Percentiles rank a stretch among this genome's conserved stretches.
Evolutionary conservation across 2,329 filamentous ascomycete genomes (phyloP).

Genomic region (Kalaharituber pfeilii): DNA sequence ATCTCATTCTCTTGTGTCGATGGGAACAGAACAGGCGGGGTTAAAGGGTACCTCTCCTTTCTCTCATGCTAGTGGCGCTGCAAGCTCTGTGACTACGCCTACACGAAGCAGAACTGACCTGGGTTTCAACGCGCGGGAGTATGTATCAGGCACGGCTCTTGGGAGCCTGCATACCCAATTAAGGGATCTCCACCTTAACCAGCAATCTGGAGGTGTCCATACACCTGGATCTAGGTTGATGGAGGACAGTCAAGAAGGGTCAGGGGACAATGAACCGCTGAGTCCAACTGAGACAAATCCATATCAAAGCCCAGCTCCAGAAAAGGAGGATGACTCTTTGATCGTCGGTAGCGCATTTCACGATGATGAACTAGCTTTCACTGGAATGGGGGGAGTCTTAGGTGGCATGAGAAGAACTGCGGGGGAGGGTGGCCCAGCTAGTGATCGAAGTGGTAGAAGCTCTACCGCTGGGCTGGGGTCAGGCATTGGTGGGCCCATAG

Average conservation of each 20-base stretch:
- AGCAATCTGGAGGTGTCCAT: constrained; percentile 31
- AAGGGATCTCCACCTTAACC: constrained; percentile 39
- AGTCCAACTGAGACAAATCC: constrained; percentile 94
- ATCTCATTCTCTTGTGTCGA: constrained; percentile 24
- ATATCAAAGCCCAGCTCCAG: constrained; percentile 74
- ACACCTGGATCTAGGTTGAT: constrained; percentile 28
- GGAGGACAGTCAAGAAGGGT: constrained; percentile 22
- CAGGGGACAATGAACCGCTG: constrained; percentile 46
- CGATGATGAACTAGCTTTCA: constrained; percentile 38
- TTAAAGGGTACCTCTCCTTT: constrained; percentile 29
- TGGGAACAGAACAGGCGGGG: constrained; percentile 30
- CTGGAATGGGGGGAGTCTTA: constrained; percentile 37
- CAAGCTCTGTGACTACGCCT: constrained; percentile 14
- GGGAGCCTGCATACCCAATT: constrained; percentile 44
- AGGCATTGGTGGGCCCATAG: constrained; percentile 2
- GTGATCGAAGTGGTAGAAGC: constrained; percentile 32
- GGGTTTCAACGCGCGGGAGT: constrained; percentile 1
- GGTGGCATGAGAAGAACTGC: constrained; percentile 28
- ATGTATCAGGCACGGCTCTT: constrained; percentile 32
- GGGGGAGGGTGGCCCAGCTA: constrained; percentile 29
- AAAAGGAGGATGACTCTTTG: constrained; percentile 40
- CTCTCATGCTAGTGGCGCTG: constrained; percentile 26
- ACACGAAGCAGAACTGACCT: constrained; percentile 15
- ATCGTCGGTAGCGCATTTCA: constrained; percentile 24
- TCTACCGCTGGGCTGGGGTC: constrained; percentile 36